A percentile compares a stretch with the other conserved stretches of the same genome.
These are phyloP conservation scores for Wallacemonas sp. DNA, from an alignment of 208 protist species.

Conservation along the genomic window DNA sequence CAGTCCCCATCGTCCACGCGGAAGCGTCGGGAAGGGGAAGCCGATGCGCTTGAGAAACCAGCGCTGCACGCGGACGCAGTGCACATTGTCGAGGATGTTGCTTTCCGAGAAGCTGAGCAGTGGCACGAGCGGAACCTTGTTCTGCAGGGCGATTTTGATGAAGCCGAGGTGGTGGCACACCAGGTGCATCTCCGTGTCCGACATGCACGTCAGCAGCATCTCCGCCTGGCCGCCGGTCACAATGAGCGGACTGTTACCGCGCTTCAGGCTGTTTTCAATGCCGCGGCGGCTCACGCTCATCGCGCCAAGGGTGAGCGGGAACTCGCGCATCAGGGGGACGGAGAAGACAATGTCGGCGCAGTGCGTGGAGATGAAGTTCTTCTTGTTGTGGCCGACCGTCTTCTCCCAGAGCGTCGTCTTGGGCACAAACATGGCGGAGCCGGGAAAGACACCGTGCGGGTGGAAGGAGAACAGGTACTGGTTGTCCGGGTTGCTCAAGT, in stretches of 20 bases:
- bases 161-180: conserved; percentile 77
- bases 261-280: conserved; percentile 44
- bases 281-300: conserved; percentile 47
- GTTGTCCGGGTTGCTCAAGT: conserved; percentile 53
- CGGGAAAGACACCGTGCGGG: conserved; percentile 80
- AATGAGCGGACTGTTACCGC: conserved; percentile 56
- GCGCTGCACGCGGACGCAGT: conserved; percentile 44
- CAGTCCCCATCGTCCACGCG: conserved; percentile 54
- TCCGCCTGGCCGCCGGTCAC: conserved; percentile 80
- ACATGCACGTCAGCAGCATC: conserved; percentile 53
- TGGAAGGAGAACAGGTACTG: conserved; percentile 80
- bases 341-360: conserved; percentile 66
- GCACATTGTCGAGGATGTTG: conserved; percentile 70
- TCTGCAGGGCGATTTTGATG: conserved; percentile 50
- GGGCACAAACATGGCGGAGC: conserved; percentile 35
- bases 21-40: conserved; percentile 66
- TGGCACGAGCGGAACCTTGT: conserved; percentile 60
- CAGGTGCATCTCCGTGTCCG: conserved; percentile 63
- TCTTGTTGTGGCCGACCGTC: conserved; percentile 32
- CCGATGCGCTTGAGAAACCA: conserved; percentile 57
- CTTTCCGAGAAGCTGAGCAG: conserved; percentile 68
- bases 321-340: conserved; percentile 67
- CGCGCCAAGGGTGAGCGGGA: conserved; percentile 39
- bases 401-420: conserved; percentile 45
- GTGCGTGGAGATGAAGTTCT: conserved; percentile 49